Evolutionary conservation across 2,329 filamentous ascomycete species (phyloP).

Genomic region (Claviceps maximensis): DNA sequence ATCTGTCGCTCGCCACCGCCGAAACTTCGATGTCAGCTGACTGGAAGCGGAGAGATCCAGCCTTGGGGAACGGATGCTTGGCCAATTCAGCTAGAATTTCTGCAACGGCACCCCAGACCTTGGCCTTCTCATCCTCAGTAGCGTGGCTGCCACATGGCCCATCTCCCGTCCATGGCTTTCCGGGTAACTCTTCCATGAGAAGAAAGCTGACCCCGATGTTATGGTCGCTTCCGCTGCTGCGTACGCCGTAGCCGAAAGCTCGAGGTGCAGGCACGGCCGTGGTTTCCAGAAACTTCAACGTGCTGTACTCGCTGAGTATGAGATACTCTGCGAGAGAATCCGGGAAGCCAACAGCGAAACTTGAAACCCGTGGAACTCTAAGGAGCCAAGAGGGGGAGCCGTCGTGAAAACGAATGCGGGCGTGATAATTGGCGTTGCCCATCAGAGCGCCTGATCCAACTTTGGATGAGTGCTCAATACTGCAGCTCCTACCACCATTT

Average conservation of each 20-base stretch:
- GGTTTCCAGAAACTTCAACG: slow-evolving; percentile 20
- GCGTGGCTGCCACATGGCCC: slow-evolving; percentile 3
- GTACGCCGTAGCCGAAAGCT: slow-evolving; percentile 13
- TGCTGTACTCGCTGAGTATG: slow-evolving; percentile 17
- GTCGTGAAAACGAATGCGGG: slow-evolving; percentile 15
- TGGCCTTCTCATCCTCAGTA: slow-evolving; percentile 5
- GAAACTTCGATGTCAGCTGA: slow-evolving; percentile 6
- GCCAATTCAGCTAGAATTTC: slow-evolving; percentile 15
- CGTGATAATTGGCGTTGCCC: slow-evolving; percentile 17
- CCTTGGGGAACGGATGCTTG: slow-evolving; percentile 12
- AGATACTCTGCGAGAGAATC: slow-evolving; percentile 13
- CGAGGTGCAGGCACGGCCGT: slow-evolving; percentile 17
- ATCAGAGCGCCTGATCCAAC: slow-evolving; percentile 11
- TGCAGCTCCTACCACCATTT: slow-evolving; percentile 6
- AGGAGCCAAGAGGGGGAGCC: slow-evolving; percentile 15
- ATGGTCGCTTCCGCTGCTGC: slow-evolving; percentile 5
- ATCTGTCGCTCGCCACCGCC: slow-evolving; percentile 16
- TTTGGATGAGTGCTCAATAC: slow-evolving; percentile 6
- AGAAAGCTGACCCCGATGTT: slow-evolving; percentile 15
- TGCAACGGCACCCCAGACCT: slow-evolving; percentile 12
- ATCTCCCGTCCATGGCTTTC: slow-evolving; percentile 8
- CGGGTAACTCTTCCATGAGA: slow-evolving; percentile 15
- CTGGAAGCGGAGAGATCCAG: slow-evolving; percentile 12
- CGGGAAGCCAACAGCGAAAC: slow-evolving; percentile 7
- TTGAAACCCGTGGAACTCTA: slow-evolving; percentile 11